A percentile compares a stretch with the other conserved stretches of the same genome.
These are phyloP conservation scores for Talaromyces sp. DNA, from an alignment of 2,329 filamentous ascomycete species.

Conservation along the genomic window DNA sequence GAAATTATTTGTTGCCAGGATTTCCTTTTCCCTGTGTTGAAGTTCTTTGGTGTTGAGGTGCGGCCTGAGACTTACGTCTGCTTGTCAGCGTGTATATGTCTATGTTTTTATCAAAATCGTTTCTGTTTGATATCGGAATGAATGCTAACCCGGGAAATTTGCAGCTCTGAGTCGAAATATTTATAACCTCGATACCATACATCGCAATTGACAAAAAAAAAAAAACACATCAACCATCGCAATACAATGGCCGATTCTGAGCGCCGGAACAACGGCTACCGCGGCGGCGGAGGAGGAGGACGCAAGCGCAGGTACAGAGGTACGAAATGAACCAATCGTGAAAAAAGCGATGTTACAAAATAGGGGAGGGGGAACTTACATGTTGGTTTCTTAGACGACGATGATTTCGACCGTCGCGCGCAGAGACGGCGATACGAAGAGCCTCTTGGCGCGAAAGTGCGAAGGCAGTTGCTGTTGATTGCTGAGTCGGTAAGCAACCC, in stretches of 20 bases:
- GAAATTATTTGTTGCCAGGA: background rate
- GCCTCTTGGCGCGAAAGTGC: slow-evolving; percentile 65
- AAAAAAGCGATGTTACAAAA: too few species aligned
- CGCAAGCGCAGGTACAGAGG: slow-evolving; percentile 79
- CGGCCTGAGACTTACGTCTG: background rate
- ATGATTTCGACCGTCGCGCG: slow-evolving; percentile 67
- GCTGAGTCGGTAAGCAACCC: slow-evolving; percentile 62
- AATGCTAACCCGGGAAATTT: background rate
- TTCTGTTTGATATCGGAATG: background rate
- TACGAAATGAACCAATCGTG: too few species aligned
- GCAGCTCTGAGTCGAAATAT: background rate
- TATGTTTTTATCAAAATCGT: background rate
- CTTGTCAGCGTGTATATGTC: background rate
- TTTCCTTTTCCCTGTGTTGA: background rate
- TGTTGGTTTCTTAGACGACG: slow-evolving; percentile 56
- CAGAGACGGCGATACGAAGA: slow-evolving; percentile 71
- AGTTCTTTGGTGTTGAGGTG: too few species aligned
- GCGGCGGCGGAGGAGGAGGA: slow-evolving; percentile 36
- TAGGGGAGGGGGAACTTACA: background rate
- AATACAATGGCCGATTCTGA: slow-evolving; percentile 51
- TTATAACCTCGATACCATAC: background rate
- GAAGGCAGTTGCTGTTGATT: slow-evolving; percentile 72
- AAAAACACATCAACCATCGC: background rate
- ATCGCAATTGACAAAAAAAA: background rate
- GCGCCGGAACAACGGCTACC: slow-evolving; percentile 50